Base-by-base conservation (phyloP, 164 flowering plant genomes). In the Vitis rotundifolia region DNA sequence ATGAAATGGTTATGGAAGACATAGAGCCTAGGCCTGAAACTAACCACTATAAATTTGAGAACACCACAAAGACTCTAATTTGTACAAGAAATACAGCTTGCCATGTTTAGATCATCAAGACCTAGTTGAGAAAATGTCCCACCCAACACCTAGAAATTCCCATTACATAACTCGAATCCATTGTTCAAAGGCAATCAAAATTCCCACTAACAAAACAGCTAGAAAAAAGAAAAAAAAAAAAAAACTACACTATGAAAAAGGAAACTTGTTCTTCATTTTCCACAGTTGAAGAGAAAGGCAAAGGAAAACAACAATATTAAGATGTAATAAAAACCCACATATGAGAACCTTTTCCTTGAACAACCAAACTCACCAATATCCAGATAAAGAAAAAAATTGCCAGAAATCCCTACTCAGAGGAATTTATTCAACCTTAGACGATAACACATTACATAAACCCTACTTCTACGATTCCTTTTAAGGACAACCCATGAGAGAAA, bases 1-100 rank as follows among this genome's bases (percentile, higher is more conserved):
- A 93, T 4, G 97, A 93, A 49, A 91, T 84, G 47, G 99, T 91
- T 75, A 95, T 84, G 28, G 96, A 79, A 44, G 99, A 88, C 98
- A 95, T 93, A 28, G 99, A 91, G 16, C 99, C 99, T 31, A 93
- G 75, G 50, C 93, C 84, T 13, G 82, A 79, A 59, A 82, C 97
- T 11, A 64, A 47, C 49, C 73, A 61, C 71, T 71, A 75, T 49
- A 82, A 65, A 76, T 80, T 75, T 22, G 73, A 83, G 48, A 76
- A 31, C 52, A 77, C 71, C 73, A 86, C 11, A 49, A 81, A 72
- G 50, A 78, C 53, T 52, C 82, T 12, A n/a, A 68, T 66, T 59
- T 68, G 74, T 47, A 78, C 74, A 49, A 76, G 18, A 70, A 83
- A 64, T 73, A 68, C 68, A 52, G 49, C 73, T 74, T 73, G 75